A percentile compares a stretch with the other conserved stretches of the same genome.
Conservation (phyloP, 2,329 filamentous ascomycete genomes). For the Penicillium psychrosexuale region DNA sequence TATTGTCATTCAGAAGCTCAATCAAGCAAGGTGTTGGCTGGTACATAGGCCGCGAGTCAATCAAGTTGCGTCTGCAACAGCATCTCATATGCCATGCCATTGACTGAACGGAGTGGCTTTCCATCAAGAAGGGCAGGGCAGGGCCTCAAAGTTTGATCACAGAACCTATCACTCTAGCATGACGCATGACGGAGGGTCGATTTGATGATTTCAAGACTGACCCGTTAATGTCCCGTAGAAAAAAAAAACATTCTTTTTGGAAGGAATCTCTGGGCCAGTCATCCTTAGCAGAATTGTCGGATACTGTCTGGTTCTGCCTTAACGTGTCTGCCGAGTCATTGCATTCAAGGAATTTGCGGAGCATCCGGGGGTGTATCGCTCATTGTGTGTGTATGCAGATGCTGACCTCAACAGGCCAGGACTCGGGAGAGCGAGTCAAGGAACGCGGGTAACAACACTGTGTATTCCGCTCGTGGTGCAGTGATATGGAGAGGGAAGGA, state of each 20-base stretch:
- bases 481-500: background rate
- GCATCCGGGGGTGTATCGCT: background rate
- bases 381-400: background rate
- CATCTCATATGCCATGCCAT: conserved; percentile 10
- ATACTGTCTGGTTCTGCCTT: background rate
- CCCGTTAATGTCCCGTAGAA: conserved; percentile 13
- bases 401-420: background rate
- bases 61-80: conserved; percentile 9
- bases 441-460: background rate
- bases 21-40: conserved; percentile 4
- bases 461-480: background rate
- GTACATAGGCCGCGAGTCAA: conserved; percentile 14
- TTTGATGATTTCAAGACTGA: conserved; percentile 4
- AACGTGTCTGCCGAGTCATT: background rate
- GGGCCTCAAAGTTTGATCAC: conserved; percentile 9
- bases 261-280: background rate
- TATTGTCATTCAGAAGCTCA: conserved; percentile 5
- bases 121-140: conserved; percentile 10
- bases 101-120: background rate
- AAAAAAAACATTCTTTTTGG: conserved; percentile 5
- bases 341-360: background rate
- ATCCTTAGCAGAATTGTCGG: background rate
- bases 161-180: conserved; percentile 10
- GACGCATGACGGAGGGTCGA: background rate
- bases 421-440: no score